Conservation (phyloP, 768 basidiomycete species). For the Gloeopeniophorella convolvens region DNA sequence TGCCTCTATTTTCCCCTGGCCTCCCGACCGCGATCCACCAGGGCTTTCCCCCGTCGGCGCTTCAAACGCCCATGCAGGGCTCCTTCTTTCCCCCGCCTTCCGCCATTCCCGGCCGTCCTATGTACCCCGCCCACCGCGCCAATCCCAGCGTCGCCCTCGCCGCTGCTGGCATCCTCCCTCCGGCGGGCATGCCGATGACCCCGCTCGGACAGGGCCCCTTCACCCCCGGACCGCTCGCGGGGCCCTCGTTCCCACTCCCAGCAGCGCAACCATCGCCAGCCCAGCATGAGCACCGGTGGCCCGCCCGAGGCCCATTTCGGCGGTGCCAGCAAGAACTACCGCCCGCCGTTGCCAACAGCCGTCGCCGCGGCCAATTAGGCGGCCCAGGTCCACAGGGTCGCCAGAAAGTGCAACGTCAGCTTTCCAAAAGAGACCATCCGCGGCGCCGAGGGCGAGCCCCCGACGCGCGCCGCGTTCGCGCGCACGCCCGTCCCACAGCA, state of each 20-base stretch:
- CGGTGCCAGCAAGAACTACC: constrained; percentile 70
- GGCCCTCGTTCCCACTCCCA: constrained; percentile 33
- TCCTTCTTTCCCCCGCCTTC: constrained; percentile 52
- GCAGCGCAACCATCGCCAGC: constrained; percentile 57
- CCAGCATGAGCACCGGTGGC: constrained; percentile 67
- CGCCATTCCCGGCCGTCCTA: constrained; percentile 45
- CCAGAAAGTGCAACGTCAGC: constrained; percentile 65
- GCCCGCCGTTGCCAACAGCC: constrained; percentile 48
- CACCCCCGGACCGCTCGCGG: constrained; percentile 41
- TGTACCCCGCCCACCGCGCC: constrained; percentile 41
- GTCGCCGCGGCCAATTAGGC: constrained; percentile 23
- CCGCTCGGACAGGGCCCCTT: constrained; percentile 56
- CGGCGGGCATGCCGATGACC: constrained; percentile 49
- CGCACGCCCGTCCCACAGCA: constrained; percentile 44
- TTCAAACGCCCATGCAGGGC: constrained; percentile 71
- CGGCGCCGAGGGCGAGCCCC: constrained; percentile 32
- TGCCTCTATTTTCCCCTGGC: constrained; percentile 56
- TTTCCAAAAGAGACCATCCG: constrained; percentile 61
- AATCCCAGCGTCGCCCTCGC: constrained; percentile 61
- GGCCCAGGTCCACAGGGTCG: constrained; percentile 34
- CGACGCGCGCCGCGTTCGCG: constrained; percentile 51
- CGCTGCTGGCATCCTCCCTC: constrained; percentile 52
- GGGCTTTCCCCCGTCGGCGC: constrained; percentile 43
- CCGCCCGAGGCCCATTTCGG: constrained; percentile 85
- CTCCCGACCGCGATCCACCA: constrained; percentile 55